Evolutionary conservation across 495 filamentous ascomycete species (phyloP).

Genomic region (Chaetomium cochliodes): DNA sequence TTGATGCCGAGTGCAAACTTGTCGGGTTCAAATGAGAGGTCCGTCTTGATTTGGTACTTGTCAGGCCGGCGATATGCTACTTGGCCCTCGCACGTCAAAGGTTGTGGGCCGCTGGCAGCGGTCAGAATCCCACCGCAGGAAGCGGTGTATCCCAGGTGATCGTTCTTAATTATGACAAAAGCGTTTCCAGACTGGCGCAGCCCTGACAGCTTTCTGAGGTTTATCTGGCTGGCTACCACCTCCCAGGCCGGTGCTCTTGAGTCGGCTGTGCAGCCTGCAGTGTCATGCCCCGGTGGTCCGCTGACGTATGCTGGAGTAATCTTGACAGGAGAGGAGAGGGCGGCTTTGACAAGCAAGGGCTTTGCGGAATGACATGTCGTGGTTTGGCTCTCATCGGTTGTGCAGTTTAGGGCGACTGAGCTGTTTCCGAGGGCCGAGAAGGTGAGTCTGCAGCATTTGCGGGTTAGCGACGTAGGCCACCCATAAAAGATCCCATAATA

Average conservation of each 20-base stretch:
- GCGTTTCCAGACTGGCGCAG: conserved; percentile 8
- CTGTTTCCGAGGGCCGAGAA: conserved; percentile 30
- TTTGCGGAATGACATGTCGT: conserved; percentile 9
- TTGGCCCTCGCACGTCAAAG: conserved; percentile 15
- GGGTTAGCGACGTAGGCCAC: neutral
- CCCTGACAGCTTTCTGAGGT: conserved; percentile 9
- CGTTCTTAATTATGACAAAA: conserved; percentile 21
- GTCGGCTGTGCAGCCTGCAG: conserved; percentile 23
- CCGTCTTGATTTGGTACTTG: conserved; percentile 22
- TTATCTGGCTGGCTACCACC: conserved; percentile 17
- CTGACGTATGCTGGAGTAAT: conserved; percentile 25
- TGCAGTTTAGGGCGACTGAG: conserved; percentile 20
- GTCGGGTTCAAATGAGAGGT: conserved; percentile 8
- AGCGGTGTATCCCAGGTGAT: conserved; percentile 17
- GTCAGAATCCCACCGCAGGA: conserved; percentile 16
- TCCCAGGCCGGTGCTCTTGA: conserved; percentile 24
- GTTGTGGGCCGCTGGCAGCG: neutral
- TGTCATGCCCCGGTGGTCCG: conserved; percentile 28
- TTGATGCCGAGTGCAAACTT: conserved; percentile 20
- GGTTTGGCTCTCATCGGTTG: neutral
- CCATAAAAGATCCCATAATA: neutral
- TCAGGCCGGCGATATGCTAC: neutral
- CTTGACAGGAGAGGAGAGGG: conserved; percentile 24
- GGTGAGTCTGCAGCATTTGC: conserved; percentile 8
- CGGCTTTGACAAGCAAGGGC: conserved; percentile 20